Conservation (phyloP, 805 yeast species). For the Metahyphopichia silvanorum region DNA sequence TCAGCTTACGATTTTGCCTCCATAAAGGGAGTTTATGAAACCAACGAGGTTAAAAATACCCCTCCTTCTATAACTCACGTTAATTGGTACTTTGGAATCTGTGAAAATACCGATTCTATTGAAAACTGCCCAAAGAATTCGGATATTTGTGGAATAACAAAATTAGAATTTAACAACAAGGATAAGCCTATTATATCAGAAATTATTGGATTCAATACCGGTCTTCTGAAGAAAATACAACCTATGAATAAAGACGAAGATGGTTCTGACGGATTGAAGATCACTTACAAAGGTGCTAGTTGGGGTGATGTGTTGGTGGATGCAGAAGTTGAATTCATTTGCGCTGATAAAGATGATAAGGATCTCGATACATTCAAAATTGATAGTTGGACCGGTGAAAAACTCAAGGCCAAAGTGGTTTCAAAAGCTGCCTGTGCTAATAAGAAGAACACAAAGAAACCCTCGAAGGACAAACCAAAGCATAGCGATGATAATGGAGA, state of each 20-base stretch:
- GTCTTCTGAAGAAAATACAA: conserved; percentile 27
- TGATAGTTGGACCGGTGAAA: conserved; percentile 35
- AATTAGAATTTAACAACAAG: conserved; percentile 43
- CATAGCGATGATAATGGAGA: conserved; percentile 30
- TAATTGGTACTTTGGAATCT: conserved; percentile 71
- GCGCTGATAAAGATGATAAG: conserved; percentile 28
- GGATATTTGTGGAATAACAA: conserved; percentile 74
- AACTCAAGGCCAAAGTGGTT: conserved; percentile 23
- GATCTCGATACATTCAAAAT: conserved; percentile 22
- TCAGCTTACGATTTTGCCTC: conserved; percentile 39
- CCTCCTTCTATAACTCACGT: conserved; percentile 73
- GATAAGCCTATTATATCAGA: conserved; percentile 50
- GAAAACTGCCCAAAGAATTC: conserved; percentile 66
- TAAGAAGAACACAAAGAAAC: conserved; percentile 23
- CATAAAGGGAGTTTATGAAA: conserved; percentile 48
- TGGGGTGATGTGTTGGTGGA: conserved; percentile 68
- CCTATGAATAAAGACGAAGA: conserved; percentile 26
- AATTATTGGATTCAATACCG: conserved; percentile 54
- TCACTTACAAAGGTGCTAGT: conserved; percentile 47
- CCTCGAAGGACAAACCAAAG: conserved; percentile 12
- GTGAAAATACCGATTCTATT: conserved; percentile 41
- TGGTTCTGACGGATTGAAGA: conserved; percentile 19
- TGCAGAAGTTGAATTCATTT: conserved; percentile 46
- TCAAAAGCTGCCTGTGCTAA: conserved; percentile 40
- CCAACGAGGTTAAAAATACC: conserved; percentile 47